Base-by-base conservation (phyloP, 495 filamentous ascomycete species). In the Pseudomonodictys pantanalensis region DNA sequence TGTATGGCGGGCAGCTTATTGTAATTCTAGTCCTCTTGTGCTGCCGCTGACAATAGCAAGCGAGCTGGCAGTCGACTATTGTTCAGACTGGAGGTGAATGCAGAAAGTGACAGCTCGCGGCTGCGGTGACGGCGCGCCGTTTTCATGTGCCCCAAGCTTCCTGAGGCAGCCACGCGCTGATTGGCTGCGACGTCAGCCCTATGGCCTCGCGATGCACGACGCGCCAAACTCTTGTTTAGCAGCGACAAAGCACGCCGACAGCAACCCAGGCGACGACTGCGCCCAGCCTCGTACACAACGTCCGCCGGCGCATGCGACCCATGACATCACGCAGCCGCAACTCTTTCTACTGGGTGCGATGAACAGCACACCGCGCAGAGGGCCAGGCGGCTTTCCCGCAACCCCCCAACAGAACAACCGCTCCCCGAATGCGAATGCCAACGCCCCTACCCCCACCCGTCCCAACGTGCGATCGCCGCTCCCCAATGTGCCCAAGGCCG, bases 301-400 rank as follows among this genome's bases (percentile, higher is more conserved):
- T 17, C 18, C 18, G 7, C n/a, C 18, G 11, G 41, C 29, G 20
- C 42, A 10, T 15, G 17, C 47, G 9, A 44, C 29, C 47, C 41
- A 60, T 60, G 47, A 52, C 57, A n/a, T 22, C 22, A 12, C 41
- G 26, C 54, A 43, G 20, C n/a, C n/a, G n/a, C 17, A 46, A 28
- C 11, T 23, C 18, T 15, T 17, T 47, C 17, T 23, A 67, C 64
- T 26, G 32, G 72, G 82, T 85, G 82, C 81, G 75, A 90, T 89
- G 86, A 85, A 81, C 78, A 80, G 78, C 68, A 90, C 86, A 77
- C 86, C 86, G 69, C 82, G 81, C 71, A 80, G 88, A 70, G 78
- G 83, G 67, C 88, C 86, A 75, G 64, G 61, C 39, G 84, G 86
- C 55, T 89, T 83, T 65, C 86, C 86, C 58, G 76, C 81, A 49